Evolutionary conservation across 202 grass and related monocot species (phyloP), one percentile per base, ranked within the genome.

Genomic region (Panicum virgatum): DNA sequence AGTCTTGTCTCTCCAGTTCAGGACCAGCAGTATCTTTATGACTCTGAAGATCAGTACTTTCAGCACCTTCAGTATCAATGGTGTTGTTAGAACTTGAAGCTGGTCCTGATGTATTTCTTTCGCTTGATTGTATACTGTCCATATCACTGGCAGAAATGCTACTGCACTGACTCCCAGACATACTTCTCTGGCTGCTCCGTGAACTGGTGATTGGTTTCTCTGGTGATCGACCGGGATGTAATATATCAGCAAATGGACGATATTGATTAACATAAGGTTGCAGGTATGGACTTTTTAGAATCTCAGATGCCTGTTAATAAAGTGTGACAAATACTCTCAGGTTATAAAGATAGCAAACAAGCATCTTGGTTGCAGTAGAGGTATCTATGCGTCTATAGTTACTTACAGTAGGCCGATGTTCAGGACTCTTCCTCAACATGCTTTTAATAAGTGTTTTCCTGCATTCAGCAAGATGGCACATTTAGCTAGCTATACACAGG

Each of bases 371-470:
- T 58, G 36, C 12, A 29, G 39, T n/a, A 50, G 27, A 30, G 22
- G 30, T 78, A 58, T 80, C 59, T 66, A 62, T 84, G 46, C 37
- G 71, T 42, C 77, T 47, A 80, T 47, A 42, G 54, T 85, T 82
- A 77, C 96, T 93, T 94, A 99, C 96, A 72, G 77, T 99, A 40
- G 96, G 96, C 18, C 96, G 89, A 86, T 99, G 89, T 83, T 99
- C 96, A 68, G 96, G 96, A 86, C 78, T 96, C 83, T 99, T 99
- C 79, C 96, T 93, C 65, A 99, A 62, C 96, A 99, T 94, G 85
- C 87, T 92, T 90, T 96, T 99, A 71, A 99, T 99, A 74, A 99
- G 83, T 54, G 74, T 19, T 96, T 99, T 99, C 82, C 96, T 99
- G 80, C 72, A 88, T 81, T 12, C 79, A 71, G 59, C 13, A 89